A percentile compares a stretch with the other conserved stretches of the same genome.
These are phyloP conservation scores for Eutrema japonicum DNA, from an alignment of 345 rosid genomes.

Conservation along the genomic window DNA sequence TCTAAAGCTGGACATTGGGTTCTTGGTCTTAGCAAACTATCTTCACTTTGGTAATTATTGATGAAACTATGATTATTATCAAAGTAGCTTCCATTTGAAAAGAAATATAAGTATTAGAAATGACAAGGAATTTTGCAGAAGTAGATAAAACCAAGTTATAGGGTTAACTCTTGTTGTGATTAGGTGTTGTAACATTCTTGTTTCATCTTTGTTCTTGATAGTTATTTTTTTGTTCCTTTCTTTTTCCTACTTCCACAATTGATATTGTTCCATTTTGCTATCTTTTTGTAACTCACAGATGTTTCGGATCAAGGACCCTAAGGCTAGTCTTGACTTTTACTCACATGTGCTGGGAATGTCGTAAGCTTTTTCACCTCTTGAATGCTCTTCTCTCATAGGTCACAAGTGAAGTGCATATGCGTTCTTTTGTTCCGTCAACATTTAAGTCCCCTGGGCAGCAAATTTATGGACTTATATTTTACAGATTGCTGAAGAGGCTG, in stretches of 20 bases:
- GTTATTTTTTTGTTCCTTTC: neutral
- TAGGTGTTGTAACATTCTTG: neutral
- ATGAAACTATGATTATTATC: slow-evolving; percentile 3
- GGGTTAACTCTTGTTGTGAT: slow-evolving; percentile 6
- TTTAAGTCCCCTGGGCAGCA: slow-evolving; percentile 11
- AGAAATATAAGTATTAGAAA: neutral
- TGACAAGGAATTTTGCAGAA: neutral
- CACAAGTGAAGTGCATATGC: neutral
- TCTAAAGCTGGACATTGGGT: slow-evolving; percentile 9
- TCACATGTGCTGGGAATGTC: slow-evolving; percentile 95
- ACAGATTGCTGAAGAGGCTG: slow-evolving; percentile 84
- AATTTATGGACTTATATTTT: slow-evolving; percentile 4
- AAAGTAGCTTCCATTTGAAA: neutral
- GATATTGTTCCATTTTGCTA: neutral
- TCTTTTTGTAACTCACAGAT: slow-evolving; percentile 54
- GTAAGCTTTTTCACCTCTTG: slow-evolving; percentile 52
- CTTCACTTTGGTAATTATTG: neutral
- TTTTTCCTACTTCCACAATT: slow-evolving; percentile 9
- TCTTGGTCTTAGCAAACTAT: neutral
- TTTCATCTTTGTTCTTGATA: neutral
- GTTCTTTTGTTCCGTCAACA: neutral
- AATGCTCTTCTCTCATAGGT: neutral
- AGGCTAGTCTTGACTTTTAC: slow-evolving; percentile 83
- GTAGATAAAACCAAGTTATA: neutral
- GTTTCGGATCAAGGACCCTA: slow-evolving; percentile 95